Base-by-base conservation (phyloP, 2,329 filamentous ascomycete genomes). In the Pseudohalonectria lignicola region DNA sequence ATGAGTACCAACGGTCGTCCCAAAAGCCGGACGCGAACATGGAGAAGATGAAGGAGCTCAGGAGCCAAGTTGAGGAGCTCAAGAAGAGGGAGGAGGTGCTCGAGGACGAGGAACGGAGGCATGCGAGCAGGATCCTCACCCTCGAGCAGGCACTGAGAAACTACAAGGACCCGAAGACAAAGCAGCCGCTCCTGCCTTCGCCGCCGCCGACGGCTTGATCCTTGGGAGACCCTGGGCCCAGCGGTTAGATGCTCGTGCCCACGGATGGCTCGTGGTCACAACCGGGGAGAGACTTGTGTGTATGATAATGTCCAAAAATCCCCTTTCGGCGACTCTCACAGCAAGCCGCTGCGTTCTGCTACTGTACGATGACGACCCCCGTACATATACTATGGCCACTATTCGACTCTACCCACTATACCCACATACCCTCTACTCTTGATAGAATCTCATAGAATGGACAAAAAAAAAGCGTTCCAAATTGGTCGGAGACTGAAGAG, bases 1-100 rank as follows among this genome's bases (percentile, higher is more conserved):
- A 74, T 53, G 76, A 81, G 56, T 78, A 73, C 45, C 71, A 73
- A 53, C 70, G 66, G 46, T 60, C 70, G 7, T 64, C 67, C n/a
- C 60, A 66, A 47, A 81, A 80, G 53, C 75, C 76, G 8, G 76
- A 81, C 47, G 46, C 59, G 39, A 76, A 74, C 48, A 58, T 63
- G 31, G 67, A 74, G 49, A 67, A 58, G 43, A 66, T 77, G 39
- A 62, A 67, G 19, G 67, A 67, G 41, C 60, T 79, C 19, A 58
- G 63, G 26, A 49, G 54, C 34, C 60, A 62, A 40, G 51, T 75
- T 11, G 68, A 72, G 19, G 66, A 70, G 42, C 56, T 77, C 28
- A 62, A 62, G 46, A 57, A 51, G 49, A 61, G 59, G 41, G 70
- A 73, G 40, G 62, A 66, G 43, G 71, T 72, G 44, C 59, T 74